Base-by-base conservation (phyloP, 306 rosid genomes). In the Medicago ruthenica region DNA sequence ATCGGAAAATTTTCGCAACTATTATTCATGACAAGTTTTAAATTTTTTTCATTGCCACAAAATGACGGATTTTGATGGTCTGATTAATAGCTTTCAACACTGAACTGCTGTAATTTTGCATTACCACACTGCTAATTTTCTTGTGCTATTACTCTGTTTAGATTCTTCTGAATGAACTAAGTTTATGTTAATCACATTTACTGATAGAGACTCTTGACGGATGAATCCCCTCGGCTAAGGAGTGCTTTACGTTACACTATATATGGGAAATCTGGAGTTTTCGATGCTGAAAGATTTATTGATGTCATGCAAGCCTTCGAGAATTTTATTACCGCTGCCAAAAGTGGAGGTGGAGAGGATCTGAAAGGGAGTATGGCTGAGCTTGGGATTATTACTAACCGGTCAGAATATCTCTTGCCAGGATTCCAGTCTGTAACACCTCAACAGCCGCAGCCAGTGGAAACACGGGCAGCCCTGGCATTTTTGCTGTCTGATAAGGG, bases 231-330 rank as follows among this genome's bases (percentile, higher is more conserved):
- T 54, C 88, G 97, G 79, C 87, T 92, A 63, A 84, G 97, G 88
- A 76, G 66, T 78, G 98, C 98, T 81, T 84, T 95, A 61, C 96
- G 96, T 53, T 95, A 90, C 81, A 95, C 98, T 61, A 95, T 95
- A 71, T 95, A 95, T 79, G 98, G 98, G 70, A 95, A 89, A 80
- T 89, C 96, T 67, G 98, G 98, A 76, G 89, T 92, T 68, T 95
- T 95, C 83, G 87, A 95, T 66, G 98, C 98, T 27, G 98, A 92
- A 83, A 88, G 98, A 86, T 95, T 95, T 87, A 95, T 92, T 77
- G 98, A 92, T 89, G 96, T 95, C 75, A 95, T 95, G 98, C 98
- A 92, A 92, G 97, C 98, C 78, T 95, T 95, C 15, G 98, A 95
- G 73, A 92, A 79, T 86, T 95, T 95, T 83, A 92, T 92, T 76